Base-by-base conservation (phyloP, 768 basidiomycete species). In the Pluteus cervinus region DNA sequence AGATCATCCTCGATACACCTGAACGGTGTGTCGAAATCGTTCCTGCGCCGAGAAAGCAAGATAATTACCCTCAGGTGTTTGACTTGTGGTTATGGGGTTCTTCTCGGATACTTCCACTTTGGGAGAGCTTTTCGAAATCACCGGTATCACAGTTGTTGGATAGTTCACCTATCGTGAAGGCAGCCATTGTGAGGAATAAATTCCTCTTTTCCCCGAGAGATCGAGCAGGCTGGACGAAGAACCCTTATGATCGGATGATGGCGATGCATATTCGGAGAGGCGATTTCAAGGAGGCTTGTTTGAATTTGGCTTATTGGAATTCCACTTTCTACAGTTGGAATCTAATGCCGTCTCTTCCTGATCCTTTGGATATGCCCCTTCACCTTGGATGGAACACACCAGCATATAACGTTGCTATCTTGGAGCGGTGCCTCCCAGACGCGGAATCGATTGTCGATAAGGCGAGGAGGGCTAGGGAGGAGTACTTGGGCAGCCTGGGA, bases 401-500 rank as follows among this genome's bases (percentile, higher is more conserved):
- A 8, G 57, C 58, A 33, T 63, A 53, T 35, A 37, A 45, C 22
- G 46, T 55, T 2, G 41, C 54, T 26, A 76, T 76, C 48, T 32
- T 60, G 16, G 38, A 46, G 14, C 75, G 69, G 34, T 85, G 82
- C 50, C 69, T 66, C 42, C 81, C 81, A 1, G 54, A 62, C 10
- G 57, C 71, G 26, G 53, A 59, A 16, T 63, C 76, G 39, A 72
- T 84, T 29, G 66, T 67, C 12, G 52, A 60, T 31, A 65, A 62
- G 24, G 65, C 75, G 2, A 37, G 50, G 34, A 47, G 53, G 17
- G 56, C 60, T 11, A 48, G 60, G 21, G 43, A 45, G 16, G 58
- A 56, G 24, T 57, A 50, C 41, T 51, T 48, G 40, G 54, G 18
- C 33, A 12, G 3, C 12, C 39, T 21, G 44, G n/a, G n/a, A n/a